Conservation (phyloP, 371 early-diverging fungal species). For the Racocetra persica region DNA sequence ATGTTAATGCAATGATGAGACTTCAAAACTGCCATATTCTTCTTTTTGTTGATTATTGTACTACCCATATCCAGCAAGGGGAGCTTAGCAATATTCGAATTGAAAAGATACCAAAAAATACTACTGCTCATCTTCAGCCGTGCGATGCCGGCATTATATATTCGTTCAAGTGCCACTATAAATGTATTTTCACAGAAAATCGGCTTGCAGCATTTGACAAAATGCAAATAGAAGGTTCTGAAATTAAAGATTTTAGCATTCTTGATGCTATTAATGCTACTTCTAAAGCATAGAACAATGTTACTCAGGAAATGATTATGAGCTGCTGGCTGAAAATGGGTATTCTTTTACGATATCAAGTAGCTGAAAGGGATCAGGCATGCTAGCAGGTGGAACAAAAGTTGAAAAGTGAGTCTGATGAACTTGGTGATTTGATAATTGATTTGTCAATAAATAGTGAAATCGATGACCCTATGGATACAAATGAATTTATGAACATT, state of each 20-base stretch:
- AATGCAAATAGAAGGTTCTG: too few relatives aligned
- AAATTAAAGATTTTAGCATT: background rate
- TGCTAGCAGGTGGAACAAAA: background rate
- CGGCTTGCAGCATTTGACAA: background rate
- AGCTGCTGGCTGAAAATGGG: background rate
- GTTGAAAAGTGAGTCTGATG: background rate
- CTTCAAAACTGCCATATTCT: background rate
- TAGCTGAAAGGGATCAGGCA: too few relatives aligned
- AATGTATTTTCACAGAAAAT: background rate
- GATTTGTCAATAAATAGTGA: background rate
- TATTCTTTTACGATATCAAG: background rate
- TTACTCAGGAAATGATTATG: slow-evolving; percentile 3
- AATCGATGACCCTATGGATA: background rate
- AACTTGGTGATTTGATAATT: background rate
- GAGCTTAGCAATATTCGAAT: background rate
- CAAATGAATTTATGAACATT: slow-evolving; percentile 21
- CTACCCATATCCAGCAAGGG: background rate
- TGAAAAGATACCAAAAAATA: background rate
- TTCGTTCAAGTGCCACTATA: background rate
- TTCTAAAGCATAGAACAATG: background rate
- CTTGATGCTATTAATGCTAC: slow-evolving; percentile 3
- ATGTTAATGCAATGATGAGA: background rate
- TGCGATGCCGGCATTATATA: background rate
- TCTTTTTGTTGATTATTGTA: slow-evolving; percentile 10
- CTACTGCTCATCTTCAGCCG: background rate